phyloP scores from a whole-genome alignment of 2,329 filamentous ascomycete genomes.

The Rutstroemia sp. region DNA sequence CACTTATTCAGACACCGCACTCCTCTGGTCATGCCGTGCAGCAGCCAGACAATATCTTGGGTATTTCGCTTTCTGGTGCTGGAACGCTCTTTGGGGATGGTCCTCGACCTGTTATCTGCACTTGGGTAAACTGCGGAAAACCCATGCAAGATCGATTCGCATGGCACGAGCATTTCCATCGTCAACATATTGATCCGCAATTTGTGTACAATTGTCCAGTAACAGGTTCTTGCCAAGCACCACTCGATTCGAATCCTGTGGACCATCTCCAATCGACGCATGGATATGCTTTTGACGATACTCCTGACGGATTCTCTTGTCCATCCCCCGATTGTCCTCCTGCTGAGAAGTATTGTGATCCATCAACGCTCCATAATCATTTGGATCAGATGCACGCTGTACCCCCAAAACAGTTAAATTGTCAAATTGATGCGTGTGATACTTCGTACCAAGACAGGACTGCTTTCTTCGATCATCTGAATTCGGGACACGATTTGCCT shows the following conservation, averaged over 20 bases:
- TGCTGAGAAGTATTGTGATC: conserved; percentile 18
- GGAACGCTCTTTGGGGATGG: conserved; percentile 15
- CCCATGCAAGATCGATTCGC: conserved; percentile 18
- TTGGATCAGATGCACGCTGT: conserved; percentile 25
- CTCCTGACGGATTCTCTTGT: conserved; percentile 19
- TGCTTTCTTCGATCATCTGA: conserved; percentile 23
- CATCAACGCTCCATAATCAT: conserved; percentile 25
- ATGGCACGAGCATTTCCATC: conserved; percentile 24
- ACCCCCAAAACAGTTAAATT: conserved; percentile 22
- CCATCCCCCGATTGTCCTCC: conserved; percentile 22
- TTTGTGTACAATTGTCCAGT: conserved; percentile 25
- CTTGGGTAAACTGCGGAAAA: conserved; percentile 24
- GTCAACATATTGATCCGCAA: conserved; percentile 26
- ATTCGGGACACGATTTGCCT: conserved; percentile 19
- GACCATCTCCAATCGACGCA: conserved; percentile 24
- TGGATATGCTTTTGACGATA: conserved; percentile 21
- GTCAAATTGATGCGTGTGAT: conserved; percentile 22
- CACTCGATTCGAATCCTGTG: conserved; percentile 21
- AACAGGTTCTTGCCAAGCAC: conserved; percentile 17
- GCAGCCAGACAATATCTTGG: background rate
- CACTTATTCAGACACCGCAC: background rate
- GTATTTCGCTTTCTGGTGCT: conserved; percentile 5
- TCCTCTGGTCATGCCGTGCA: background rate
- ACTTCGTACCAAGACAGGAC: conserved; percentile 19
- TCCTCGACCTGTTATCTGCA: conserved; percentile 17